phyloP scores from a whole-genome alignment of 225 moss, liverwort and hornwort species.

The Pleurozium schreberi region DNA sequence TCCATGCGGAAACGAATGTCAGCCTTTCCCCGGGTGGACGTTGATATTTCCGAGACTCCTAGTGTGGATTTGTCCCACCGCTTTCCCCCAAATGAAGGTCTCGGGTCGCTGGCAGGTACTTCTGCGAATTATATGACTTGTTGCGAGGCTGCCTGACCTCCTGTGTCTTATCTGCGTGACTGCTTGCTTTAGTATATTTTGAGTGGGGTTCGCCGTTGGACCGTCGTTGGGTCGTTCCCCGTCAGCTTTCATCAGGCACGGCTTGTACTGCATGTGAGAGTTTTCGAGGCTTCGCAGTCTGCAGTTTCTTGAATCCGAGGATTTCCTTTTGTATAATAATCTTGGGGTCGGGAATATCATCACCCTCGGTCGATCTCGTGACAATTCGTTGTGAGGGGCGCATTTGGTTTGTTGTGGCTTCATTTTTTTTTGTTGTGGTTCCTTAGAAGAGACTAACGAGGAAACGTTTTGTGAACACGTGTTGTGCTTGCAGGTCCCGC shows the following conservation, averaged over 20 bases:
- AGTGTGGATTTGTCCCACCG: conserved; percentile 28
- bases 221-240: neutral
- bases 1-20: conserved; percentile 73
- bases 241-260: too few relatives aligned
- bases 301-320: neutral
- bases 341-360: neutral
- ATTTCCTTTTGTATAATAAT: too few relatives aligned
- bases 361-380: neutral
- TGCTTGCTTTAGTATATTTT: neutral
- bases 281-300: neutral
- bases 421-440: neutral
- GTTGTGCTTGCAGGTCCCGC: conserved; percentile 10
- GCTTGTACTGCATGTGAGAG: neutral
- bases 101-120: conserved; percentile 18
- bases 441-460: neutral
- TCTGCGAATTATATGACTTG: neutral
- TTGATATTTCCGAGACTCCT: conserved; percentile 37
- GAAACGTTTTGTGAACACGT: neutral
- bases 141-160: neutral
- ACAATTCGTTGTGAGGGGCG: neutral
- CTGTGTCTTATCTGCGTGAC: neutral
- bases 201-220: neutral
- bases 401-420: neutral
- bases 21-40: conserved; percentile 71
- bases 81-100: conserved; percentile 30